Evolutionary conservation across 2,329 filamentous ascomycete genomes (phyloP).

Genomic region (Fusarium sacchari): DNA sequence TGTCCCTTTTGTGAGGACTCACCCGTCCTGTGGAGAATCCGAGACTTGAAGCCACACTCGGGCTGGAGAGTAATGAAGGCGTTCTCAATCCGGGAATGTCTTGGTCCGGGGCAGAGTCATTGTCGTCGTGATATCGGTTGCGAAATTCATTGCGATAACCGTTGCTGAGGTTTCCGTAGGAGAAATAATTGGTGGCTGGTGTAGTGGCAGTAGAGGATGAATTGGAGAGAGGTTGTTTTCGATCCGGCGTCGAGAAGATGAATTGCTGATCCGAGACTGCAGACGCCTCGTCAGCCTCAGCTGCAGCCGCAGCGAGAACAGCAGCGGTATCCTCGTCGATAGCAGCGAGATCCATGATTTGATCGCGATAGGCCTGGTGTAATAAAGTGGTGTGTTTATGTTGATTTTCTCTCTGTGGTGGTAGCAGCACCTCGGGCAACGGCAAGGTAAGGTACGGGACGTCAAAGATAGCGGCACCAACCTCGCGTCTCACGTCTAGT

Average conservation of each 20-base stretch:
- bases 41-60: slow-evolving; percentile 49
- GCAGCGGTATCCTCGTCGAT: slow-evolving; percentile 44
- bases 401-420: not conserved
- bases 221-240: slow-evolving; percentile 34
- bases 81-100: slow-evolving; percentile 40
- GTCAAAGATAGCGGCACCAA: slow-evolving; percentile 25
- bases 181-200: slow-evolving; percentile 41
- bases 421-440: slow-evolving; percentile 5
- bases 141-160: slow-evolving; percentile 41
- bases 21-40: slow-evolving; percentile 45
- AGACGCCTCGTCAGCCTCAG: slow-evolving; percentile 33
- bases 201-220: slow-evolving; percentile 31
- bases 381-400: slow-evolving; percentile 1
- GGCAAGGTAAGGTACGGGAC: slow-evolving; percentile 11
- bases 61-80: slow-evolving; percentile 47
- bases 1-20: slow-evolving; percentile 47
- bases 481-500: slow-evolving; percentile 15
- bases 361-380: not conserved
- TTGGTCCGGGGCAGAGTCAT: slow-evolving; percentile 31
- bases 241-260: slow-evolving; percentile 42
- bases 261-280: slow-evolving; percentile 36
- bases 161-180: slow-evolving; percentile 22
- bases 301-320: slow-evolving; percentile 39
- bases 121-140: slow-evolving; percentile 41
- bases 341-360: slow-evolving; percentile 40